A percentile compares a stretch with the other conserved stretches of the same genome.
These are phyloP conservation scores for Daldinia eschscholtzii DNA, from an alignment of 2,329 filamentous ascomycete genomes.

Conservation along the genomic window DNA sequence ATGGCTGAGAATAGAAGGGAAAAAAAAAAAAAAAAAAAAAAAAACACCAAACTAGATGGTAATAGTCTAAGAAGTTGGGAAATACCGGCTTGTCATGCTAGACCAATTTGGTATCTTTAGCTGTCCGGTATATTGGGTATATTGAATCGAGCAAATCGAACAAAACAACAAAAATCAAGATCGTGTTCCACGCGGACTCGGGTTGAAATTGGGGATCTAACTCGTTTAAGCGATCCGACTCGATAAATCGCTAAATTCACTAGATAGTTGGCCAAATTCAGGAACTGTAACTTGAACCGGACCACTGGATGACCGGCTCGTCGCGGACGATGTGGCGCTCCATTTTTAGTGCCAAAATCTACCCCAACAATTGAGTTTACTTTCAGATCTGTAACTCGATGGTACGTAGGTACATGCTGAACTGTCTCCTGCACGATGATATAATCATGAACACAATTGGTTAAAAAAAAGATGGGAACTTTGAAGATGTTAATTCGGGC, in stretches of 20 bases:
- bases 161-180: constrained; percentile 2
- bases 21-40: constrained; percentile 9
- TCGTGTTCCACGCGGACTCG: constrained; percentile 13
- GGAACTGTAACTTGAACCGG: constrained; percentile 33
- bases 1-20: neutral
- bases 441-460: neutral
- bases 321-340: constrained; percentile 13
- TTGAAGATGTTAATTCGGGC: neutral
- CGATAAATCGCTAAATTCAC: constrained; percentile 28
- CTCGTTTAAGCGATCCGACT: constrained; percentile 24
- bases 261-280: constrained; percentile 34
- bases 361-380: constrained; percentile 52
- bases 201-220: constrained; percentile 11
- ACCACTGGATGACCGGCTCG: constrained; percentile 13
- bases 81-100: neutral
- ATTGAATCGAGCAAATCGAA: constrained; percentile 3
- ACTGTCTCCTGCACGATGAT: constrained; percentile 12
- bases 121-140: constrained; percentile 12
- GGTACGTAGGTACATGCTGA: constrained; percentile 6
- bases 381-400: constrained; percentile 13
- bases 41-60: neutral
- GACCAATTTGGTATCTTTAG: neutral
- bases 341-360: constrained; percentile 36
- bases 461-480: constrained; percentile 1
- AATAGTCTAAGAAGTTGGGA: constrained; percentile 3